phyloP scores from a whole-genome alignment of 2,329 filamentous ascomycete genomes.

The Cercospora janseana region DNA sequence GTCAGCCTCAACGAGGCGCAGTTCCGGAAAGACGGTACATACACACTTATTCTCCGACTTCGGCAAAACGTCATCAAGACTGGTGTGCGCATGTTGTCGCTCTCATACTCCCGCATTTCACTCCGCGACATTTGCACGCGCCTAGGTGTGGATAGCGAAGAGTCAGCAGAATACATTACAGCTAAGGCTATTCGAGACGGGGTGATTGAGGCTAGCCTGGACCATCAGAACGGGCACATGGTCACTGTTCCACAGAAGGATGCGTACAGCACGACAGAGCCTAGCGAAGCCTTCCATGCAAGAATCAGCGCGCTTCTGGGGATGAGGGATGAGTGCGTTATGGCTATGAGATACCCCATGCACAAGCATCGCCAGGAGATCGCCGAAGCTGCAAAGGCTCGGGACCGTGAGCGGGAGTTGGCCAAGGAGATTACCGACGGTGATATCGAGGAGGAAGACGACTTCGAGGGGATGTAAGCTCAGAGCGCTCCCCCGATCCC shows the following conservation, averaged over 20 bases:
- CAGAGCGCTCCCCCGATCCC: slow-evolving; percentile 35
- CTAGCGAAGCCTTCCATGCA: slow-evolving; percentile 95
- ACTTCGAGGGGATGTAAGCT: slow-evolving; percentile 79
- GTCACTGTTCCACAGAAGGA: slow-evolving; percentile 97
- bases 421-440: slow-evolving; percentile 99
- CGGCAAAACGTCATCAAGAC: slow-evolving; percentile 99
- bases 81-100: slow-evolving; percentile 97
- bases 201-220: slow-evolving; percentile 91
- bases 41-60: slow-evolving; percentile 89
- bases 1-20: slow-evolving; percentile 77
- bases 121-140: slow-evolving; percentile 96
- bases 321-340: slow-evolving; percentile 96
- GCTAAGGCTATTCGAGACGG: slow-evolving; percentile 97
- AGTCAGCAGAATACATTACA: slow-evolving; percentile 98
- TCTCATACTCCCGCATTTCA: slow-evolving; percentile 96
- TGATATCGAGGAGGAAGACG: slow-evolving; percentile 81
- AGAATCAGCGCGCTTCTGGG: slow-evolving; percentile 88
- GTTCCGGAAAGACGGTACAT: slow-evolving; percentile 91
- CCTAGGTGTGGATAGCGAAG: slow-evolving; percentile 87
- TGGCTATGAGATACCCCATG: slow-evolving; percentile 99
- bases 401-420: slow-evolving; percentile 92
- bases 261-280: slow-evolving; percentile 92
- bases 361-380: slow-evolving; percentile 96
- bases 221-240: slow-evolving; percentile 95
- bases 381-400: slow-evolving; percentile 97